Base-by-base conservation (phyloP, 768 basidiomycete genomes). In the Pleurotus djamor region DNA sequence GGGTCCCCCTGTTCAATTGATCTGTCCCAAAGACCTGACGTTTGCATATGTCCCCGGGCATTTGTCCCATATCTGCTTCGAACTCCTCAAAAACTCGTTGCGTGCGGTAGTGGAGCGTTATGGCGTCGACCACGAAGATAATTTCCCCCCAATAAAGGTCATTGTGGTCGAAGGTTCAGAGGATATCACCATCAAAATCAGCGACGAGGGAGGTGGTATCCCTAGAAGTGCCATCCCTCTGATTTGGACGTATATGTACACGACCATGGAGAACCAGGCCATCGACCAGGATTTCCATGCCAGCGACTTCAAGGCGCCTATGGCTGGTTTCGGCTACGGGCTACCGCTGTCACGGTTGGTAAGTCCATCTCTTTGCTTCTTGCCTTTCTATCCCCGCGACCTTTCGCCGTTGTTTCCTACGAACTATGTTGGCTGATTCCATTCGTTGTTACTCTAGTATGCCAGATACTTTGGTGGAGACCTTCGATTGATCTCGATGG, bases 231-330 rank as follows among this genome's bases (percentile, higher is more conserved):
- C 93, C 0, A 89, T 98, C 13, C 94, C 95, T 6, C 81, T 96
- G 48, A 96, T 99, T 56, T 99, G 97, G 97, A 99, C 96, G 59
- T 98, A 95, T 72, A 96, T 97, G 93, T 94, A 94, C 65, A 94
- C 92, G 52, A 94, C 89, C 10, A 91, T 92, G 91, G 81, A 84
- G 70, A 79, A 82, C 10, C 83, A 88, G 71, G 82, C 80, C 13
- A 82, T 92, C 48, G 89, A 88, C 63, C 85, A 88, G 71, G 85
- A 92, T 62, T 91, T 94, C 65, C 83, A 88, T 63, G 88, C 85
- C 47, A 88, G 85, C 57, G 95, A 98, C 71, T 98, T 98, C 73
- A 90, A 94, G 70, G 96, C 96, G 2, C 96, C 96, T 0, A 96
- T 98, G 94, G 96, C 96, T 38, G 96, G 97, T 0, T 97, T 91